Percentiles rank a stretch among this genome's conserved stretches.
Conservation (phyloP, 768 basidiomycete genomes). For the Phylloporus sp. region DNA sequence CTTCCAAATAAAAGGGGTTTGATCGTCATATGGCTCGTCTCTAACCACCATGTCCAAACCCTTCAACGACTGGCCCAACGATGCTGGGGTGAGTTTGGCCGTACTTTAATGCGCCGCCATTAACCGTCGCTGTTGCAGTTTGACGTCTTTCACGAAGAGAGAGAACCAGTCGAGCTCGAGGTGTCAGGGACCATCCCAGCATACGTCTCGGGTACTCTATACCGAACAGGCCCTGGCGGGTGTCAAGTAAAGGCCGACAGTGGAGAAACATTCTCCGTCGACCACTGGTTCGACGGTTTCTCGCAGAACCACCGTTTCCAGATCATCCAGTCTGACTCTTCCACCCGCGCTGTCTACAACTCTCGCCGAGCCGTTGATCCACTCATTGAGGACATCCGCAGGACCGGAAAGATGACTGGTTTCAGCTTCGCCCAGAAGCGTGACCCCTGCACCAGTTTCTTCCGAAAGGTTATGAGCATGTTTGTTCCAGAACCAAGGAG, state of each 20-base stretch:
- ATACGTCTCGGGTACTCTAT: conserved; percentile 36
- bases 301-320: conserved; percentile 39
- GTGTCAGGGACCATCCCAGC: conserved; percentile 31
- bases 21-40: neutral
- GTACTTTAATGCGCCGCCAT: neutral
- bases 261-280: conserved; percentile 22
- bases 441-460: conserved; percentile 29
- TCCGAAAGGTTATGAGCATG: conserved; percentile 29
- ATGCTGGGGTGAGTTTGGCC: conserved; percentile 19
- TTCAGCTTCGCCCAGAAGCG: conserved; percentile 31
- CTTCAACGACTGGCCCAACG: conserved; percentile 32
- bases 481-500: conserved; percentile 19
- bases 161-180: conserved; percentile 24
- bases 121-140: conserved; percentile 16
- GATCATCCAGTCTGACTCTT: conserved; percentile 24
- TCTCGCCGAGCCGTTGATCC: conserved; percentile 31
- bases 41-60: conserved; percentile 16
- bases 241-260: conserved; percentile 23
- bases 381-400: conserved; percentile 27
- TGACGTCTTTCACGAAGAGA: conserved; percentile 27
- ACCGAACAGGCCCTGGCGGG: conserved; percentile 38
- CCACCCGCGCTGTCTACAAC: conserved; percentile 32
- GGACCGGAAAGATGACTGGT: conserved; percentile 16
- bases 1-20: conserved; percentile 1
- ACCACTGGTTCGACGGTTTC: conserved; percentile 43